Conservation (phyloP, 169 alveolate genomes). For the Plasmodium coatneyi region DNA sequence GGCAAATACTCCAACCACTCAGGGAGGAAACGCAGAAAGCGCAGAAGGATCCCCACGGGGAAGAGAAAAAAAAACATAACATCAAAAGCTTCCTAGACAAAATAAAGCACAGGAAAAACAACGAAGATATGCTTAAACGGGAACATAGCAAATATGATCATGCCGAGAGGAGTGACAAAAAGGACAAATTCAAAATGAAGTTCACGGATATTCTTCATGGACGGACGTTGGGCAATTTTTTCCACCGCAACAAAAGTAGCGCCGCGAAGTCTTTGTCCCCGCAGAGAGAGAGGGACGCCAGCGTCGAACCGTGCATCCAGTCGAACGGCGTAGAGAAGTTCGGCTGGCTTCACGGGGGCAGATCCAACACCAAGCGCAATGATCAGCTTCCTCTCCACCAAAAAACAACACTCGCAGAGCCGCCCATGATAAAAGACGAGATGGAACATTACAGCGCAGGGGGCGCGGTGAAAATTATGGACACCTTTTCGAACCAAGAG, state of each 20-base stretch:
- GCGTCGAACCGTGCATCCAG: neutral
- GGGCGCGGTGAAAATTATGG: neutral
- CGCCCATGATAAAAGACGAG: constrained; percentile 9
- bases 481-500: neutral
- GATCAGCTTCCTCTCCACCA: neutral
- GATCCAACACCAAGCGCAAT: neutral
- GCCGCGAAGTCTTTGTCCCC: constrained; percentile 30
- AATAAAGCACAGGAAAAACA: constrained; percentile 54
- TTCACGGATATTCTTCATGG: constrained; percentile 54
- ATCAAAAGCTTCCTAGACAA: constrained; percentile 55
- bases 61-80: constrained; percentile 59
- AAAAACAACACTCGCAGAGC: neutral
- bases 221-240: constrained; percentile 42
- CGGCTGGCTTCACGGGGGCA: neutral
- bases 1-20: neutral
- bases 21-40: neutral
- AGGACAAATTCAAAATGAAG: constrained; percentile 51
- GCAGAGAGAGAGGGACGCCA: constrained; percentile 10
- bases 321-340: constrained; percentile 12
- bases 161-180: constrained; percentile 19
- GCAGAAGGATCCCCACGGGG: constrained; percentile 7
- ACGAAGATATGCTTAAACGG: constrained; percentile 33
- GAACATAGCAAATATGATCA: constrained; percentile 31
- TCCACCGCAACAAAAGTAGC: constrained; percentile 39
- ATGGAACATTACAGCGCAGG: neutral